Evolutionary conservation across 2,329 filamentous ascomycete genomes (phyloP).

Genomic region (Hypomyces perniciosus): DNA sequence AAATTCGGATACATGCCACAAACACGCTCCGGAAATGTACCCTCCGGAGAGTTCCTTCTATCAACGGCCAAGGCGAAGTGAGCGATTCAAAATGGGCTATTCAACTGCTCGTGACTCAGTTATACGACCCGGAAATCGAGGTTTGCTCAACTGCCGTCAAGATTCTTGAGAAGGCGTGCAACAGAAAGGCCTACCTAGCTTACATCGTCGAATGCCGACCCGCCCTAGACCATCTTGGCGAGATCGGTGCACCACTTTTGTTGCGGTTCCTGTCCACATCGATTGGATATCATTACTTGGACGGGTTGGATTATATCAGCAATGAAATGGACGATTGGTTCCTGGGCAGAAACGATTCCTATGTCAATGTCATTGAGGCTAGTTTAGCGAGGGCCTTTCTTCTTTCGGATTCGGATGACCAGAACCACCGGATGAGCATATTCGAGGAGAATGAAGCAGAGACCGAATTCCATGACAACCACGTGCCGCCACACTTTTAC

Average conservation of each 20-base stretch:
- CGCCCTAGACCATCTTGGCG: slow-evolving; percentile 87
- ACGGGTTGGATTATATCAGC: slow-evolving; percentile 96
- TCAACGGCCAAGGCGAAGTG: slow-evolving; percentile 32
- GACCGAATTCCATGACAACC: slow-evolving; percentile 53
- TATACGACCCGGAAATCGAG: slow-evolving; percentile 95
- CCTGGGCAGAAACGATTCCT: slow-evolving; percentile 91
- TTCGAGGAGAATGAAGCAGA: slow-evolving; percentile 54
- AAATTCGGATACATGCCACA: slow-evolving; percentile 86
- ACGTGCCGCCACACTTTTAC: slow-evolving; percentile 96
- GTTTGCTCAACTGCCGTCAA: slow-evolving; percentile 96
- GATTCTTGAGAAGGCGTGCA: slow-evolving; percentile 95
- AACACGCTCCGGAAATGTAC: slow-evolving; percentile 84
- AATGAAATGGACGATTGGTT: slow-evolving; percentile 99
- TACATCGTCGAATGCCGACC: slow-evolving; percentile 96
- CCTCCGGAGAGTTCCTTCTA: slow-evolving; percentile 40
- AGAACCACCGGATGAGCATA: slow-evolving; percentile 50
- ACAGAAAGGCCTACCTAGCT: slow-evolving; percentile 82
- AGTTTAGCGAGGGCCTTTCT: slow-evolving; percentile 81
- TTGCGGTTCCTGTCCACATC: slow-evolving; percentile 92
- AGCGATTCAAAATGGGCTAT: slow-evolving; percentile 92
- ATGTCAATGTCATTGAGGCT: slow-evolving; percentile 91
- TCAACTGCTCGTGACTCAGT: slow-evolving; percentile 89
- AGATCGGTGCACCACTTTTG: slow-evolving; percentile 90
- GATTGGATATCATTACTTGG: slow-evolving; percentile 94
- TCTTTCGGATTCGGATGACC: slow-evolving; percentile 57